Base-by-base conservation (phyloP, 192 early-diverging fungal species). In the Thoreauomyces humboldtii region DNA sequence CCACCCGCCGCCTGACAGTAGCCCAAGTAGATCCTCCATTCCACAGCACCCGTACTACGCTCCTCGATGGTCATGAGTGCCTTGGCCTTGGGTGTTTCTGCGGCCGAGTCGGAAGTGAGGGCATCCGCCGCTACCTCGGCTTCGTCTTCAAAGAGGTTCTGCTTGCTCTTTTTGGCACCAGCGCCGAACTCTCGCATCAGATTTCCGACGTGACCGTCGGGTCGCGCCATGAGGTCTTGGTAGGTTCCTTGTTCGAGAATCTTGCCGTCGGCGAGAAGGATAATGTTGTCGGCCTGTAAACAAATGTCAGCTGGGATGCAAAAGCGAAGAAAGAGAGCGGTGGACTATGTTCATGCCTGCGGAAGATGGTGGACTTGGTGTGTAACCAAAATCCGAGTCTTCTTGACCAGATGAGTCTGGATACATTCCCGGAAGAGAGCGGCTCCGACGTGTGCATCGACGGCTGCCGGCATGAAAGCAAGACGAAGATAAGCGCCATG, bases 321-420 rank as follows among this genome's bases (percentile, higher is more conserved):
- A n/a, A n/a, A n/a, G n/a, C n/a, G n/a, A n/a, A n/a, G n/a, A n/a
- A n/a, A n/a, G n/a, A n/a, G n/a, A n/a, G n/a, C n/a, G n/a, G n/a
- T n/a, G n/a, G n/a, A n/a, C n/a, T n/a, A n/a, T n/a, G n/a, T n/a
- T n/a, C n/a, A n/a, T n/a, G n/a, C n/a, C n/a, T 81, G 69, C 2
- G 86, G 89, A 47, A 94, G 54, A 33, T 87, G 69, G 44, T 87
- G 80, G 4, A 92, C 75, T 35, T 84, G 77, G 66, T 94, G 89
- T 0, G 93, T 93, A 7, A 92, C 86, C 48, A 96, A 55, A 12
- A 81, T 52, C 9, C 90, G 81, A 1, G 92, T 89, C 76, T 92
- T 93, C 47, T 78, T 82, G 1, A 61, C 73, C 25, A 95, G 73
- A 0, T 86, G 78, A 3, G 83, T 74, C 32, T 64, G 11, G 41